phyloP scores from a whole-genome alignment of 1,284 basidiomycete species.

The Cutaneotrichosporon cavernicola region DNA sequence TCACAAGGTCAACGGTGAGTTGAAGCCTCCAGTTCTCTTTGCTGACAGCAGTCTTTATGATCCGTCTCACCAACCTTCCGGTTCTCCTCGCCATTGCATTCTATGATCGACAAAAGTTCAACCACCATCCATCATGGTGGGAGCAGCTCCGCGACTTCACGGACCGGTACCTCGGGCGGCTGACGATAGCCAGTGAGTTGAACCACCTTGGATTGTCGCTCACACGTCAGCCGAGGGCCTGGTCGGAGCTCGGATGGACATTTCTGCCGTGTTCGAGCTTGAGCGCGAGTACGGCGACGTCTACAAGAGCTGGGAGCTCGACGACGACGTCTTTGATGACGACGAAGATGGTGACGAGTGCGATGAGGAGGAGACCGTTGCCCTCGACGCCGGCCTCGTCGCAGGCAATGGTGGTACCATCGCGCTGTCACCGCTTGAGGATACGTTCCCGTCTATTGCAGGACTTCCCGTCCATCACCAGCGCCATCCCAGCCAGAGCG shows the following conservation, averaged over 20 bases:
- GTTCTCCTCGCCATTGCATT: conserved; percentile 75
- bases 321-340: conserved; percentile 54
- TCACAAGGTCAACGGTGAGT: conserved; percentile 65
- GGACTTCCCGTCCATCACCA: conserved; percentile 1
- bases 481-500: not conserved
- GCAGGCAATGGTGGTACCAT: conserved; percentile 7
- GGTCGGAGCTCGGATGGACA: conserved; percentile 69
- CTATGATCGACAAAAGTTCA: conserved; percentile 72
- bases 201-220: conserved; percentile 5
- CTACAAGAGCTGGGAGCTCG: conserved; percentile 49
- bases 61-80: conserved; percentile 77
- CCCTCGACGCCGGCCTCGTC: conserved; percentile 22
- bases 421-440: conserved; percentile 14
- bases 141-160: conserved; percentile 67
- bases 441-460: conserved; percentile 6
- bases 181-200: conserved; percentile 69
- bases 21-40: no score
- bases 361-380: conserved; percentile 11
- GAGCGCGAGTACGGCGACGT: conserved; percentile 62
- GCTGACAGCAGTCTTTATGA: conserved; percentile 40
- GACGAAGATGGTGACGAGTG: conserved; percentile 28
- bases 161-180: conserved; percentile 63
- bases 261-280: conserved; percentile 77
- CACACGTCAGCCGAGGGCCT: conserved; percentile 64
- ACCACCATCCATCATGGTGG: conserved; percentile 63